Percentiles rank a stretch among this genome's conserved stretches.
Conservation (phyloP, 306 rosid genomes). For the Inga leiocalycina region DNA sequence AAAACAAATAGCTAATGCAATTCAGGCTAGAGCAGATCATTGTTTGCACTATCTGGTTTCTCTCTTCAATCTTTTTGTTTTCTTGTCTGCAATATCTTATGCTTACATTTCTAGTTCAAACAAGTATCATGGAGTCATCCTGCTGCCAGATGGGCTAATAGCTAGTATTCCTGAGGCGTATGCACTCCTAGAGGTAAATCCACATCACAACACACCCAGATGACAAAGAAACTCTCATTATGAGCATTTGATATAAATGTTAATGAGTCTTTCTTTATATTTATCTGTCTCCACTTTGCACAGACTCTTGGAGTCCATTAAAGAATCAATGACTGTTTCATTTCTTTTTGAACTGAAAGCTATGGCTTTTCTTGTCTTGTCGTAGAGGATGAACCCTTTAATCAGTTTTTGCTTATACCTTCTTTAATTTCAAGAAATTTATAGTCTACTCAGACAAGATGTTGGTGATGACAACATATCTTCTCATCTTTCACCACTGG, state of each 20-base stretch:
- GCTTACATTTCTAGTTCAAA: slow-evolving; percentile 47
- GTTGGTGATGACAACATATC: slow-evolving; percentile 68
- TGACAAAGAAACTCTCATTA: not conserved
- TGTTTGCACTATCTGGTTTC: slow-evolving; percentile 52
- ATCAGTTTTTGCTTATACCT: slow-evolving; percentile 3
- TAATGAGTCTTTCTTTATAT: not conserved
- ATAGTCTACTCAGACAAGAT: slow-evolving; percentile 75
- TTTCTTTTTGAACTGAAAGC: slow-evolving; percentile 1
- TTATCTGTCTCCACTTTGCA: not conserved
- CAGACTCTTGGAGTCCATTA: slow-evolving; percentile 21
- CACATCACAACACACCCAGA: not conserved
- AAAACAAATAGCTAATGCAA: slow-evolving; percentile 83
- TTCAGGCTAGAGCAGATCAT: slow-evolving; percentile 89
- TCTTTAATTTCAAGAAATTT: slow-evolving; percentile 79
- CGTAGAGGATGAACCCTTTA: slow-evolving; percentile 14
- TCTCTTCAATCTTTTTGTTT: not conserved
- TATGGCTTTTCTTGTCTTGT: not conserved
- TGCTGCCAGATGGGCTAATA: slow-evolving; percentile 93
- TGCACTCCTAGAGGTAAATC: slow-evolving; percentile 84
- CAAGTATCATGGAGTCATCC: slow-evolving; percentile 93
- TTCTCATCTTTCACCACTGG: slow-evolving; percentile 96
- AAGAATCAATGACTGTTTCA: not conserved
- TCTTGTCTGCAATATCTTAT: slow-evolving; percentile 28
- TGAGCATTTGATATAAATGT: not conserved
- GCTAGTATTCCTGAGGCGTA: slow-evolving; percentile 98